Conservation (phyloP, 805 yeast genomes). For the Teunomyces pallodes region DNA sequence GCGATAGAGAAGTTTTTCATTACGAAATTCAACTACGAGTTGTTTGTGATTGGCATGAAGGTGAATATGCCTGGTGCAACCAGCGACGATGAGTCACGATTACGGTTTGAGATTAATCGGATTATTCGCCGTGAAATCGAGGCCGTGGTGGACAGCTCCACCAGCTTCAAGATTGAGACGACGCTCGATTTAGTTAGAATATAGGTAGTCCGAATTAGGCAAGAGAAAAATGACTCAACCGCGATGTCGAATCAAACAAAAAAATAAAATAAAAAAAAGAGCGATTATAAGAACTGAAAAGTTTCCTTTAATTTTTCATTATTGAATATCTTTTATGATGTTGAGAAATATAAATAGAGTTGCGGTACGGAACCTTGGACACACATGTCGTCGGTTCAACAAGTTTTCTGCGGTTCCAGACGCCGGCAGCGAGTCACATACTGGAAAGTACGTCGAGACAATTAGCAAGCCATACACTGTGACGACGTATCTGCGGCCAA, state of each 20-base stretch:
- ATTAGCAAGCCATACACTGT: constrained; percentile 56
- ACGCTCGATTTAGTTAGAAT: constrained; percentile 42
- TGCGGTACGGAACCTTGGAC: neutral
- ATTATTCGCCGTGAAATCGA: constrained; percentile 37
- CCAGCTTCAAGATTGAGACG: constrained; percentile 27
- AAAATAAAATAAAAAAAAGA: neutral
- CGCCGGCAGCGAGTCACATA: constrained; percentile 30
- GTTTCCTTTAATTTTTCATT: neutral
- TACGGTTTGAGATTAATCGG: constrained; percentile 49
- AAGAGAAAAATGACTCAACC: constrained; percentile 27
- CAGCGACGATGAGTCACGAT: constrained; percentile 61
- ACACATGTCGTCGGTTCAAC: neutral
- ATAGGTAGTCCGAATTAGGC: constrained; percentile 17
- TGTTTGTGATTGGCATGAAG: constrained; percentile 55
- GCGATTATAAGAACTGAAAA: neutral
- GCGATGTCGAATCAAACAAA: constrained; percentile 29
- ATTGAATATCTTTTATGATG: neutral
- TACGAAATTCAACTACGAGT: constrained; percentile 60
- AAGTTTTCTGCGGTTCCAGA: constrained; percentile 14
- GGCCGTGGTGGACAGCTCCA: constrained; percentile 17
- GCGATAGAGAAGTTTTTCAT: constrained; percentile 48
- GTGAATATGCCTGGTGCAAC: constrained; percentile 67
- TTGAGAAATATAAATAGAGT: neutral
- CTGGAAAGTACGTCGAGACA: constrained; percentile 42
- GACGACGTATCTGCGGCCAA: constrained; percentile 79